A percentile compares a stretch with the other conserved stretches of the same genome.
These are phyloP conservation scores for Aspergillus sp. DNA, from an alignment of 2,329 filamentous ascomycete species.

Conservation along the genomic window DNA sequence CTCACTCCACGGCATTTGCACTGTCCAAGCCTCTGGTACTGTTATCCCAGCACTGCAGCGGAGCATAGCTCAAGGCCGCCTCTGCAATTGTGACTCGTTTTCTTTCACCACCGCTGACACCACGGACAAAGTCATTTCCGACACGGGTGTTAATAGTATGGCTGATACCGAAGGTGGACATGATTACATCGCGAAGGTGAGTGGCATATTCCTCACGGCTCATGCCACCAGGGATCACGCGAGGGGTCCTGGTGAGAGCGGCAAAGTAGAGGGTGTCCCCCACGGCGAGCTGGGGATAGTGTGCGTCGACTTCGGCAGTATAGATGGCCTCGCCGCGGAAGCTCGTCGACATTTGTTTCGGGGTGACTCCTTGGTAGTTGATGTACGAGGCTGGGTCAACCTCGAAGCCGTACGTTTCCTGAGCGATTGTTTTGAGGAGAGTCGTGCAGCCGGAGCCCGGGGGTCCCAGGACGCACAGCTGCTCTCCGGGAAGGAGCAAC, in stretches of 20 bases:
- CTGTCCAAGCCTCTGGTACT: slow-evolving; percentile 50
- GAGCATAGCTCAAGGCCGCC: slow-evolving; percentile 45
- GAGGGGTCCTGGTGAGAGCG: slow-evolving; percentile 1
- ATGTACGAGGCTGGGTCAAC: slow-evolving; percentile 1
- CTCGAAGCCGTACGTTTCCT: slow-evolving; percentile 8
- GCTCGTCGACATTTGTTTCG: slow-evolving; percentile 4
- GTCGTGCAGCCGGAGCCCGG: slow-evolving; percentile 11
- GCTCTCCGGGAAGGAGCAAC: slow-evolving; percentile 6
- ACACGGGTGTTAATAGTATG: slow-evolving; percentile 48
- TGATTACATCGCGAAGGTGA: slow-evolving; percentile 3
- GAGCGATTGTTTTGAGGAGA: slow-evolving; percentile 3
- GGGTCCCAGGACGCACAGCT: slow-evolving; percentile 8
- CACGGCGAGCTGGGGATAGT: slow-evolving; percentile 8
- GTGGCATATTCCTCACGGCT: slow-evolving; percentile 4
- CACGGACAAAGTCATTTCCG: slow-evolving; percentile 58
- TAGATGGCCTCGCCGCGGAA: slow-evolving; percentile 12
- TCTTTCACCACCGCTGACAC: slow-evolving; percentile 62
- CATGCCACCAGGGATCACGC: slow-evolving; percentile 8
- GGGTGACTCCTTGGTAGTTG: slow-evolving; percentile 9
- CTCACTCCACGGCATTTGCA: slow-evolving; percentile 48
- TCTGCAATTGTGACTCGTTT: slow-evolving; percentile 65
- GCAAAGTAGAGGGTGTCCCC: slow-evolving; percentile 11
- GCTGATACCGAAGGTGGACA: slow-evolving; percentile 37
- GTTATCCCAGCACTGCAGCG: slow-evolving; percentile 44
- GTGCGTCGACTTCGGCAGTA: slow-evolving; percentile 8